Conservation (phyloP, 2,329 filamentous ascomycete species). For the Aspergillus sp. region DNA sequence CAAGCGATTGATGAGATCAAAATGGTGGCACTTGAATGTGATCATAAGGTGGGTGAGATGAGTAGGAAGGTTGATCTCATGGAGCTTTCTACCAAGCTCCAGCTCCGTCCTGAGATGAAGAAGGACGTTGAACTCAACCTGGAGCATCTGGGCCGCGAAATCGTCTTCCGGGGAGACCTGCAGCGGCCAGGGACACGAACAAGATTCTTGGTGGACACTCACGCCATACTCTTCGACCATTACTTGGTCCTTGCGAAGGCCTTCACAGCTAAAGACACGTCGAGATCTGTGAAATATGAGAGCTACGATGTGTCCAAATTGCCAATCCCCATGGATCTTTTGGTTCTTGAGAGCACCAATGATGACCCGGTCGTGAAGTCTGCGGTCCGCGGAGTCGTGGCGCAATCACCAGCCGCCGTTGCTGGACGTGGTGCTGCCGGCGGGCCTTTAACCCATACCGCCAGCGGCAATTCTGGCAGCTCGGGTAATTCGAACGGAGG, state of each 20-base stretch:
- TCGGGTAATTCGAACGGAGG: conserved; percentile 64
- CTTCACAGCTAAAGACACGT: conserved; percentile 67
- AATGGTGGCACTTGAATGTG: conserved; percentile 83
- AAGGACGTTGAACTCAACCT: conserved; percentile 80
- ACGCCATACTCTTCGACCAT: conserved; percentile 92
- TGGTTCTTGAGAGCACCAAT: conserved; percentile 88
- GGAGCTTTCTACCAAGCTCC: conserved; percentile 79
- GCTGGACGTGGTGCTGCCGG: conserved; percentile 33
- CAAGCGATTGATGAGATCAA: conserved; percentile 92
- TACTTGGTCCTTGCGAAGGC: conserved; percentile 90
- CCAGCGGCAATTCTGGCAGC: conserved; percentile 66
- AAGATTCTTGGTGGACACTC: conserved; percentile 91
- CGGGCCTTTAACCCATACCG: conserved; percentile 58
- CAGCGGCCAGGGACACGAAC: conserved; percentile 84
- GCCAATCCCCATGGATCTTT: conserved; percentile 92
- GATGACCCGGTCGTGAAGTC: conserved; percentile 88
- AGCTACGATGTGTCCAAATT: conserved; percentile 91
- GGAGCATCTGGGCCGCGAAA: conserved; percentile 87
- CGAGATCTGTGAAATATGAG: conserved; percentile 72
- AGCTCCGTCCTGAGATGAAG: conserved; percentile 84
- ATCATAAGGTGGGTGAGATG: conserved; percentile 89
- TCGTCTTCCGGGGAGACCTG: conserved; percentile 86
- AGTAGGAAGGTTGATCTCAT: conserved; percentile 85
- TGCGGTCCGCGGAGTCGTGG: conserved; percentile 69
- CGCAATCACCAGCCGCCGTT: conserved; percentile 57